Base-by-base conservation (phyloP, 2,329 filamentous ascomycete genomes). In the Fusarium oxysporum region DNA sequence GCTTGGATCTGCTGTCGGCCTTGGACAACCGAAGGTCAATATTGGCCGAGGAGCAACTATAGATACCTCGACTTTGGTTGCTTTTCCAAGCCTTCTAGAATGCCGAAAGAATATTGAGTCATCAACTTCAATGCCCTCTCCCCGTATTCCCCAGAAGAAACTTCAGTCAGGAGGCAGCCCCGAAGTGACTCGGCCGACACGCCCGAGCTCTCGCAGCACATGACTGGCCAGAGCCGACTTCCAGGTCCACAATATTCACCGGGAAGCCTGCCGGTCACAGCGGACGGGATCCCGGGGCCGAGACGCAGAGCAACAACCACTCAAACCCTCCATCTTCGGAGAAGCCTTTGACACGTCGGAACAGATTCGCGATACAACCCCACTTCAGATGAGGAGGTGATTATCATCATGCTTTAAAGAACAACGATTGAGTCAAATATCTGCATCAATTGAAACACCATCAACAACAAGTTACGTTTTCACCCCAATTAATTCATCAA, bases 311-410 rank as follows among this genome's bases (percentile, higher is more conserved):
- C 2, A 13, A 19, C 5, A 51, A 33, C 28, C 25, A 41, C 44
- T 35, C 10, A 33, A 25, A 23, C 11, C 9, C 30, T 48, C 51
- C 51, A 48, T 41, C 9, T 30, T 70, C 66, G 65, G 67, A 54
- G 45, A 9, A 12, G n/a, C 16, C 7, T 63, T 45, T 35, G n/a
- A 44, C 37, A 54, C 28, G 19, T 72, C 70, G 70, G 70, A 59
- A 47, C 37, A 53, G 23, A 37, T 32, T 54, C 57, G 66, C 70
- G 70, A 73, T 71, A 33, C 8, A 51, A 67, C 70, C 66, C 70
- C 70, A 72, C 70, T 70, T 64, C 40, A 37, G 37, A 67, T 67
- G 70, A 72, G 61, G 70, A 72, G 70, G 45, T 32, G 32, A 41
- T 35, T 21, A 47, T 38, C 48, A 50, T 68, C 53, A 41, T 59